These are phyloP conservation scores for Diphasiastrum complanatum DNA, from an alignment of 83 land plant genomes.

Conservation along the genomic window DNA sequence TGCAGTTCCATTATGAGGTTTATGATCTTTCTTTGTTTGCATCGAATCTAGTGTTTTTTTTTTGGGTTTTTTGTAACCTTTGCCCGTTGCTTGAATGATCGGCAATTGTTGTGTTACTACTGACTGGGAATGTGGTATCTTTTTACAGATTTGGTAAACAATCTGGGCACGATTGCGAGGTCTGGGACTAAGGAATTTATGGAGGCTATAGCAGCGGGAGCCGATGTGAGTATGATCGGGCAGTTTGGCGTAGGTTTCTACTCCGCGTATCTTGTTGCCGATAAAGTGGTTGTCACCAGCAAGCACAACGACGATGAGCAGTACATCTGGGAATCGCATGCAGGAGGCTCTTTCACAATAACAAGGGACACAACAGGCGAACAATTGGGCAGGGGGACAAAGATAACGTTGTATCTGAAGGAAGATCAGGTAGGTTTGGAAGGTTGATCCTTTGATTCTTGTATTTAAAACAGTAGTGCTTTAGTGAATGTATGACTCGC, in stretches of 20 bases:
- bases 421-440: conserved; percentile 49
- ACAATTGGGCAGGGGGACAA: conserved; percentile 61
- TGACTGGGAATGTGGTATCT: neutral
- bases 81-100: neutral
- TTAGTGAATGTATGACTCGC: neutral
- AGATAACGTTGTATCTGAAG: conserved; percentile 56
- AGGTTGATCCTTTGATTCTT: neutral
- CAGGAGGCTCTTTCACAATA: conserved; percentile 79
- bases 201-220: conserved; percentile 73
- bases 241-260: conserved; percentile 76
- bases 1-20: too few relatives aligned
- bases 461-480: neutral
- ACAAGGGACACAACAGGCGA: conserved; percentile 48
- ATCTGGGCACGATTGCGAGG: conserved; percentile 66
- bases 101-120: neutral
- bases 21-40: neutral
- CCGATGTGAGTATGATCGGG: conserved; percentile 77
- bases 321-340: conserved; percentile 71
- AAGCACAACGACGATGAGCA: conserved; percentile 82
- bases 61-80: neutral
- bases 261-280: conserved; percentile 65
- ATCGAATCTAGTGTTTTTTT: neutral
- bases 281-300: conserved; percentile 64
- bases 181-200: conserved; percentile 78
- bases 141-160: conserved; percentile 57